Evolutionary conservation across 164 flowering plant species (phyloP), one percentile per base, ranked within the genome.

Genomic region (Paratinospora sagittata): DNA sequence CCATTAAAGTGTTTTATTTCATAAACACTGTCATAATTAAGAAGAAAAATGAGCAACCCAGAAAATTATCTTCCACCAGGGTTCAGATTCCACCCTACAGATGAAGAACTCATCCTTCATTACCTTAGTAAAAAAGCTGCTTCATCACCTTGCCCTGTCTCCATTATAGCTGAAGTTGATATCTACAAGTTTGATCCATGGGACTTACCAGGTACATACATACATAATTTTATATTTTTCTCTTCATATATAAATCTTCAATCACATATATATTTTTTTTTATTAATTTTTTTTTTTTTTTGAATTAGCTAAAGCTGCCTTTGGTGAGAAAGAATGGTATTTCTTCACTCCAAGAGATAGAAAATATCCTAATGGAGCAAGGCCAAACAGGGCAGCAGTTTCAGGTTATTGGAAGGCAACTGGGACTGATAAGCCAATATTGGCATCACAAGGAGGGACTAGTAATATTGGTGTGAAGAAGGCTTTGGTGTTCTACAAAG

Each of bases 151-250:
- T 55, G 61, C 24, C 61, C 61, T 19, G 61, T n/a, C 61, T 55
- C 61, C 61, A 55, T 55, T 55, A 55, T 55, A 16, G 61, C 61
- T n/a, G 61, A 55, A 55, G 61, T 55, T n/a, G 61, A 55, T 55
- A 55, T 55, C 61, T 55, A 55, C 61, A 55, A 55, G 61, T 55
- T 55, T 8, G 61, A 55, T 19, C 61, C 61, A 5, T 55, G 61
- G 61, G 61, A 55, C 61, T 55, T 55, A 9, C 61, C 61, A 55
- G 61, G 61, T 55, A 47, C 14, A n/a, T n/a, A n/a, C n/a, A n/a
- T n/a, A n/a, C n/a, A 30, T 30, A 30, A 30, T 4, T 30, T 30
- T 30, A 30, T 30, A 30, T 30, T 30, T 1, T 30, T n/a, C n/a
- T n/a, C n/a, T n/a, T n/a, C n/a, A 30, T 30, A 30, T 30, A 30